Evolutionary conservation across 495 filamentous ascomycete genomes (phyloP).

Genomic region (Lepidopterella palustris): DNA sequence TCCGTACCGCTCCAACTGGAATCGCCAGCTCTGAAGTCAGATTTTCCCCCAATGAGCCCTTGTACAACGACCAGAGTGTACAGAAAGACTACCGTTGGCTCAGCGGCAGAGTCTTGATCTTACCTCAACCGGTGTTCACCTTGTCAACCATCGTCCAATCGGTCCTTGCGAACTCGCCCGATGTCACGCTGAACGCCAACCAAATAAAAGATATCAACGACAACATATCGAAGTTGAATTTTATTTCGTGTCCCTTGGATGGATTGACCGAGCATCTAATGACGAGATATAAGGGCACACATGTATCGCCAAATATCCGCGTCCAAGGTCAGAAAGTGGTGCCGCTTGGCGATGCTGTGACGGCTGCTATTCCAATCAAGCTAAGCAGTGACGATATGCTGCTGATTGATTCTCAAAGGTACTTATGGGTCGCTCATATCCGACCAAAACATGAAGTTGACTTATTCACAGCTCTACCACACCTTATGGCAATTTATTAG

Average conservation of each 20-base stretch:
- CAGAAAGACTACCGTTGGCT: neutral
- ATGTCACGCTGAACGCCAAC: neutral
- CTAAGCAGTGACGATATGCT: neutral
- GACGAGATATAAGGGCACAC: constrained; percentile 25
- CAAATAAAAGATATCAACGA: neutral
- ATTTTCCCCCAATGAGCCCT: neutral
- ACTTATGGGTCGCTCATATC: neutral
- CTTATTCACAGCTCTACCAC: neutral
- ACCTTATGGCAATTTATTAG: neutral
- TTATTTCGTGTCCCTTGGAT: constrained; percentile 38
- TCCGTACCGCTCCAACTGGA: neutral
- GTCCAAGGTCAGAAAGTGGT: neutral
- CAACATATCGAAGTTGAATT: constrained; percentile 27
- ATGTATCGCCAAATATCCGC: neutral
- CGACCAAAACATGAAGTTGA: neutral
- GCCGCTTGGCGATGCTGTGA: neutral
- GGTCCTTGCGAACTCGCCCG: neutral
- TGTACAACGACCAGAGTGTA: neutral
- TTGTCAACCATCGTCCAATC: neutral
- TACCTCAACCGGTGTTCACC: neutral
- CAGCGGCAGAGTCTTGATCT: neutral
- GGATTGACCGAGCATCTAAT: constrained; percentile 42
- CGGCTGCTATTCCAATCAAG: neutral
- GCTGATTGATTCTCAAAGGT: neutral
- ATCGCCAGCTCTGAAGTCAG: neutral